Evolutionary conservation across 352 stramenopile species (phyloP), one percentile per base, ranked within the genome.

Genomic region (Globisporangium megalacanthum): DNA sequence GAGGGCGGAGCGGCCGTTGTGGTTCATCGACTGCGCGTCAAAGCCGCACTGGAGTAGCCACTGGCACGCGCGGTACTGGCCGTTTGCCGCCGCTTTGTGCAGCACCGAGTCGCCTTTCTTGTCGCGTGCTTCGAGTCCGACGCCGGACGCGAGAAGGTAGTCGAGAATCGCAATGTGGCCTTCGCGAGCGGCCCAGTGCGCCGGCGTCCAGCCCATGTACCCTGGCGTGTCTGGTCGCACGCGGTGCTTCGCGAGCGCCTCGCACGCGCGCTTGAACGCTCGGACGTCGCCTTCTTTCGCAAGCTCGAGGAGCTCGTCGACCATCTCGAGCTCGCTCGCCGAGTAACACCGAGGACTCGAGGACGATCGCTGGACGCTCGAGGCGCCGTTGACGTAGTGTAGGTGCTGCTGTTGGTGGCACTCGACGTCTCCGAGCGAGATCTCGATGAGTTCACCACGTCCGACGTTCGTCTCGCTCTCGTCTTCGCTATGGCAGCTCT

Each of bases 61-160:
- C 55, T 80, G 70, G 49, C 82, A 92, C 15, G 61, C 64, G 22
- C 69, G 65, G 39, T 73, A 77, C 64, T 92, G 79, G 1, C 77
- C 75, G 53, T 89, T 92, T n/a, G 79, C 77, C 0, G 82, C 82
- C 1, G 82, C 82, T 51, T 92, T 92, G 65, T 89, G 82, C 49
- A 92, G 56, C 20, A 89, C 62, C 20, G 70, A 87, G 53, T 89
- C 82, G 19, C 82, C 82, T 41, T 89, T 81, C 10, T 68, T 68
- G 57, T 92, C 81, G 1, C 86, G 62, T 13, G 73, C 58, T 37
- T 89, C 79, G 54, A 92, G 69, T 46, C 88, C 88, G 47, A 79
- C 75, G 44, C 77, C 50, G 9, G 47, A 35, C 8, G 64, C 56
- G 5, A 62, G 62, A 4, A 92, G 56, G 52, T 86, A 82, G 58